These are phyloP conservation scores for Verticillium klebahnii DNA, from an alignment of 2,329 filamentous ascomycete species.

Conservation along the genomic window DNA sequence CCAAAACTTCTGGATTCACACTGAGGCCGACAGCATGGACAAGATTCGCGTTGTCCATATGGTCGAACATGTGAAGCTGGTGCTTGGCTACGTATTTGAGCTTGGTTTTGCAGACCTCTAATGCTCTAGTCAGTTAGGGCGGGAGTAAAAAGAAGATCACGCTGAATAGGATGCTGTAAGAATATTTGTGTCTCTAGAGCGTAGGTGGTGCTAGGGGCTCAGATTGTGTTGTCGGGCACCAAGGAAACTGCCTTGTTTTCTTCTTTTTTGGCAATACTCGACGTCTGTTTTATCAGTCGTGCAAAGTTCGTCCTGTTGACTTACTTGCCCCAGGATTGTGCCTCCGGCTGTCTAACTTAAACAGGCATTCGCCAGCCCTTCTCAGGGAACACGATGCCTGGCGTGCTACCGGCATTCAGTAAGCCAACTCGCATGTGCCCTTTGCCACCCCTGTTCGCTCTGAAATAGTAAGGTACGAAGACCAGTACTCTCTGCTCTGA, in stretches of 20 bases:
- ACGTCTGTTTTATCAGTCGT: too few relatives aligned
- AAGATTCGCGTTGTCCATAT: background rate
- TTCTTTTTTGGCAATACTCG: too few relatives aligned
- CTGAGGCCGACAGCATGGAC: background rate
- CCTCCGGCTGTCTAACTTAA: background rate
- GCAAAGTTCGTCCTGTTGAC: too few relatives aligned
- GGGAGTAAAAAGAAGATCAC: too few relatives aligned
- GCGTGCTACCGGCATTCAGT: background rate
- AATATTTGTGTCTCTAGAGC: too few relatives aligned
- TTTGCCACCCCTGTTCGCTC: constrained; percentile 3
- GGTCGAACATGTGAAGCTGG: constrained; percentile 1
- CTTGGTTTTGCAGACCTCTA: background rate
- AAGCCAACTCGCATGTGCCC: constrained; percentile 3
- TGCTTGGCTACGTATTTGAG: background rate
- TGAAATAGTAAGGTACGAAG: constrained; percentile 3
- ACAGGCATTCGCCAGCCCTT: background rate
- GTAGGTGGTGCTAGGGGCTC: too few relatives aligned
- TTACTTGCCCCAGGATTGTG: too few relatives aligned
- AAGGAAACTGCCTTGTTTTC: too few relatives aligned
- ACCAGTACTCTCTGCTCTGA: background rate
- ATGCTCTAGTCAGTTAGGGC: background rate
- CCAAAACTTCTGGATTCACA: background rate
- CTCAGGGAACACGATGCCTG: background rate
- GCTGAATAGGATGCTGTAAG: too few relatives aligned
- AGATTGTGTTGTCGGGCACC: too few relatives aligned